Base-by-base conservation (phyloP, 1,139 yeast species). In the Pneumocystis murina region DNA sequence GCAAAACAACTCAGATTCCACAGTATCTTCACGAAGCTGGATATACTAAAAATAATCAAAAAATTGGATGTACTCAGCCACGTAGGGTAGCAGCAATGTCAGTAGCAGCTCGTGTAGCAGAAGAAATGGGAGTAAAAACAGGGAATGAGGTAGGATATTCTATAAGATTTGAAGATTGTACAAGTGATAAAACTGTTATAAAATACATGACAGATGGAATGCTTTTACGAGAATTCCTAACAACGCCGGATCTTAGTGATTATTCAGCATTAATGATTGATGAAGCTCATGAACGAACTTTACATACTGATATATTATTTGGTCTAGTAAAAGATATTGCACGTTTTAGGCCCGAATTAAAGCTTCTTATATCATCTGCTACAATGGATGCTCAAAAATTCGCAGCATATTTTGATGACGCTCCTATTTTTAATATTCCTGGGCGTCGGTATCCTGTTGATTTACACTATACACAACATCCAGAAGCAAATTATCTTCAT, bases 201-300 rank as follows among this genome's bases (percentile, higher is more conserved):
- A 89, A 90, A 74, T 91, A 90, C 72, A 80, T 91, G 82, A 92
- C 98, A 0, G 97, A 92, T 74, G 97, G 97, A 78, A 90, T 89
- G 87, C 77, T 92, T 10, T 74, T 92, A 36, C 77, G 97, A 66
- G 97, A 92, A 74, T 86, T 90, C 71, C 74, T 90, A 62, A 79
- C 80, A 0, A 96, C 91, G 70, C 90, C 95, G 0, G 81, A 80
- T 60, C 75, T 91, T 4, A 75, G 82, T 0, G 75, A 76, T 3
- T 91, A 90, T 71, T 83, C 92, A 1, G 95, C 87, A 0, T 77
- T 92, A 64, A 89, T 92, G 86, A 87, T 92, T 68, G 98, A 92
- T 75, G 98, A 92, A 75, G 97, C 98, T 0, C 98, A 92, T 72
- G 98, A 92, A 73, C 80, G 98, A 65, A 91, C 97, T 0, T 75